Evolutionary conservation across 441 rosid genomes (phyloP).

Genomic region (Metrosideros polymorpha): DNA sequence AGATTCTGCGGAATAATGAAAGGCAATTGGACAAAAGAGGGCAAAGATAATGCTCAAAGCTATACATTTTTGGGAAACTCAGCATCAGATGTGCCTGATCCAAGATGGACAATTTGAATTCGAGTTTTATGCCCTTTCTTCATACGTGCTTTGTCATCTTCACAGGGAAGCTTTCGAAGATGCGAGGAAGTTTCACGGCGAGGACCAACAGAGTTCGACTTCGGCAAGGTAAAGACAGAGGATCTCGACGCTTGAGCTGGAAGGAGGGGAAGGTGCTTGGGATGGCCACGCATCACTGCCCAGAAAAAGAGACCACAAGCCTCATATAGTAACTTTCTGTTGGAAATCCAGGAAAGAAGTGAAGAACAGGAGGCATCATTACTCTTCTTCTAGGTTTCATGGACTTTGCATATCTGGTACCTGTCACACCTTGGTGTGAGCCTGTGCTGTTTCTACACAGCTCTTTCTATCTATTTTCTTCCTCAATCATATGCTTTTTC

Average conservation of each 20-base stretch:
- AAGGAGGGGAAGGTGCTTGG: neutral
- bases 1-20: neutral
- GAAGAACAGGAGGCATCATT: neutral
- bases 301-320: neutral
- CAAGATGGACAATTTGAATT: neutral
- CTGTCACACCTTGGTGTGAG: neutral
- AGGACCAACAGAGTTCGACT: slow-evolving; percentile 18
- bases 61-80: neutral
- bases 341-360: neutral
- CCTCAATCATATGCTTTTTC: no score
- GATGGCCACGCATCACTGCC: neutral
- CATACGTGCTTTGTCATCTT: neutral
- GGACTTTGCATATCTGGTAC: neutral
- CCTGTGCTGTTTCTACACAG: neutral
- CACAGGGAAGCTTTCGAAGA: slow-evolving; percentile 82
- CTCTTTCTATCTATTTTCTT: no score
- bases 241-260: neutral
- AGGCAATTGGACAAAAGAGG: neutral
- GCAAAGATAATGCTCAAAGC: neutral
- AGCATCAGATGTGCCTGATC: neutral
- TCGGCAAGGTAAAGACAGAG: neutral
- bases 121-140: no score
- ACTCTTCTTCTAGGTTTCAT: neutral
- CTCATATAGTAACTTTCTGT: neutral
- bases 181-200: slow-evolving; percentile 52